Percentiles rank a stretch among this genome's conserved stretches.
These are phyloP conservation scores for Aspergillus felis DNA, from an alignment of 2,329 filamentous ascomycete species.

Conservation along the genomic window DNA sequence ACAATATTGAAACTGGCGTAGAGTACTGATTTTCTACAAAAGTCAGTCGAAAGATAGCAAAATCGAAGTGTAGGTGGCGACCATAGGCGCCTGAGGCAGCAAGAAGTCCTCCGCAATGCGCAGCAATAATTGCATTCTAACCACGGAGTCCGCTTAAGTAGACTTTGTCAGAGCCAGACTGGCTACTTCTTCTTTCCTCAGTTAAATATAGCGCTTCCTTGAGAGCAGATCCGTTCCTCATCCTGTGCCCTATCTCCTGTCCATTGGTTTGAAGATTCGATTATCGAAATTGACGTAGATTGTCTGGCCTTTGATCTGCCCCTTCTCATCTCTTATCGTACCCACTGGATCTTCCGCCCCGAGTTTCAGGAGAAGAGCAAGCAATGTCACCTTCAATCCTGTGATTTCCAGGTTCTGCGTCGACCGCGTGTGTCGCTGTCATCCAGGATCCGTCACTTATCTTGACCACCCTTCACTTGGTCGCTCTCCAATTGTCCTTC, in stretches of 20 bases:
- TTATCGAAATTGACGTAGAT: neutral
- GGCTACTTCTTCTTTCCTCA: neutral
- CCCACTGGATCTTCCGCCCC: neutral
- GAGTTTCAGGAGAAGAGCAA: slow-evolving; percentile 4
- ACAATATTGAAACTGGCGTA: neutral
- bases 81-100: neutral
- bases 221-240: neutral
- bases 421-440: slow-evolving; percentile 9
- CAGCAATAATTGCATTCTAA: neutral
- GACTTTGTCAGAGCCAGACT: neutral
- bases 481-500: neutral
- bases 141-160: neutral
- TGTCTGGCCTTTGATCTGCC: neutral
- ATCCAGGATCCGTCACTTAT: neutral
- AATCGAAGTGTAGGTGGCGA: neutral
- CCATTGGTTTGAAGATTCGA: neutral
- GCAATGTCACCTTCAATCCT: slow-evolving; percentile 10
- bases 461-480: neutral
- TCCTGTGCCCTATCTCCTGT: neutral
- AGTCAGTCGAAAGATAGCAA: neutral
- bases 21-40: neutral
- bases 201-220: neutral
- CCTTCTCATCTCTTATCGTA: neutral
- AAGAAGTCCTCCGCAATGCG: neutral
- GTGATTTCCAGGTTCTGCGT: neutral